Percentiles rank a stretch among this genome's conserved stretches.
Conservation (phyloP, 805 yeast species). For the Ogataea thermomethanolica region DNA sequence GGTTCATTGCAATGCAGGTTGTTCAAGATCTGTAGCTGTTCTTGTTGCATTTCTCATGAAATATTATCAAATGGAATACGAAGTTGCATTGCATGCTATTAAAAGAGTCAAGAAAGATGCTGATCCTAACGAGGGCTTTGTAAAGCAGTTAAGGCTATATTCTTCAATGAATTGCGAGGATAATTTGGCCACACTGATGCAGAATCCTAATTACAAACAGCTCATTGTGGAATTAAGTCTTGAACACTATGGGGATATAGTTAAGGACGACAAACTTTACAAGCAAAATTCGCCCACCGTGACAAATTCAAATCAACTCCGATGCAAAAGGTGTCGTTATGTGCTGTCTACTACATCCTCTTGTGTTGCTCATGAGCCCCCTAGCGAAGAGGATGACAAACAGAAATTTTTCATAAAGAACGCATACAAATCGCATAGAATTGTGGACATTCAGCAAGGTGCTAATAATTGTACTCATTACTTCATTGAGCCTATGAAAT, state of each 20-base stretch:
- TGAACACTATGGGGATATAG: constrained; percentile 18
- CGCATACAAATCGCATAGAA: constrained; percentile 58
- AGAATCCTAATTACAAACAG: constrained; percentile 37
- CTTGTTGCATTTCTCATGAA: constrained; percentile 48
- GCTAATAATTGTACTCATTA: constrained; percentile 71
- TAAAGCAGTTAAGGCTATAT: constrained; percentile 66
- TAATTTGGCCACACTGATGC: constrained; percentile 28
- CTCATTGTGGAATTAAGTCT: constrained; percentile 35
- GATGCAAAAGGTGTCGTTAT: constrained; percentile 83
- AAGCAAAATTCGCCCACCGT: constrained; percentile 3
- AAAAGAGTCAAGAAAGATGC: constrained; percentile 55
- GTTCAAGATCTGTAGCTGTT: constrained; percentile 46
- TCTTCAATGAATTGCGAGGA: constrained; percentile 40
- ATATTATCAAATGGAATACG: constrained; percentile 49
- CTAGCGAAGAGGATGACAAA: constrained; percentile 53
- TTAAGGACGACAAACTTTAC: constrained; percentile 17
- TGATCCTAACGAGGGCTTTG: constrained; percentile 72
- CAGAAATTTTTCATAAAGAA: constrained; percentile 65
- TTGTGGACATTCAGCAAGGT: constrained; percentile 55
- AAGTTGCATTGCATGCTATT: constrained; percentile 74
- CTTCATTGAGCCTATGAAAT: constrained; percentile 81
- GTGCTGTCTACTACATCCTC: constrained; percentile 60
- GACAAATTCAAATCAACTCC: constrained; percentile 31
- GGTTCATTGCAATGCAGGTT: constrained; percentile 52
- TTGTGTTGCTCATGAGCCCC: constrained; percentile 63